A percentile compares a stretch with the other conserved stretches of the same genome.
Evolutionary conservation across 352 stramenopile genomes (phyloP).

Genomic region (Phytopythium boreale): DNA sequence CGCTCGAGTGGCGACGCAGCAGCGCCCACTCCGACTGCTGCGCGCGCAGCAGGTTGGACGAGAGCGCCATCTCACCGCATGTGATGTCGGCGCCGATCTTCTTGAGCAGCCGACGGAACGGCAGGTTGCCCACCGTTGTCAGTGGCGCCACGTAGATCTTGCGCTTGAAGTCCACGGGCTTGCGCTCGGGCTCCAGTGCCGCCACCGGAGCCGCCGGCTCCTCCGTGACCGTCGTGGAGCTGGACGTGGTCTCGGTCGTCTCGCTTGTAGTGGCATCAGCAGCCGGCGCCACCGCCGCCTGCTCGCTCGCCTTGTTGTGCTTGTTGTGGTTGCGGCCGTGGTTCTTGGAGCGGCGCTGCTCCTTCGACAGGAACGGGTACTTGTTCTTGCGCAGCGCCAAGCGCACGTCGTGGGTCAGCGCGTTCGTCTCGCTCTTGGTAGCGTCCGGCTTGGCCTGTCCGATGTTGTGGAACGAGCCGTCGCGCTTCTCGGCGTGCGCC

Average conservation of each 20-base stretch:
- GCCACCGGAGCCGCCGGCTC: constrained; percentile 30
- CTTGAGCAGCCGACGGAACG: constrained; percentile 97
- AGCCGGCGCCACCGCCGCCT: constrained; percentile 4
- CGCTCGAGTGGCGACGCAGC: constrained; percentile 93
- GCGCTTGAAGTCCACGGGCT: constrained; percentile 95
- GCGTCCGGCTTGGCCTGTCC: constrained; percentile 23
- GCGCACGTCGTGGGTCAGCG: constrained; percentile 83
- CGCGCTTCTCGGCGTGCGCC: constrained; percentile 74
- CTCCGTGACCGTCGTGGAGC: too few species aligned
- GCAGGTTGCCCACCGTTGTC: constrained; percentile 99
- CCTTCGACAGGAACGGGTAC: constrained; percentile 87
- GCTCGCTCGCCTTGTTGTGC: constrained; percentile 15
- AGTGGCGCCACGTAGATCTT: constrained; percentile 99
- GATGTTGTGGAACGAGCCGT: constrained; percentile 48
- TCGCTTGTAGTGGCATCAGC: neutral
- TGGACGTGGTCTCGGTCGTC: neutral
- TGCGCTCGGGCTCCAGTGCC: constrained; percentile 64
- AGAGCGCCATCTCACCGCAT: constrained; percentile 98
- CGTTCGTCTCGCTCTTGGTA: constrained; percentile 69
- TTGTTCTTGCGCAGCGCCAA: constrained; percentile 90
- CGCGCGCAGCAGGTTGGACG: constrained; percentile 93
- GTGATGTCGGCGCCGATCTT: constrained; percentile 98
- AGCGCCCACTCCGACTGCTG: constrained; percentile 97
- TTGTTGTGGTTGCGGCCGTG: constrained; percentile 30
- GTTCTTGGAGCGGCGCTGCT: constrained; percentile 63